phyloP scores from a whole-genome alignment of 257 asterid genomes.

The Solanum sejunctum region DNA sequence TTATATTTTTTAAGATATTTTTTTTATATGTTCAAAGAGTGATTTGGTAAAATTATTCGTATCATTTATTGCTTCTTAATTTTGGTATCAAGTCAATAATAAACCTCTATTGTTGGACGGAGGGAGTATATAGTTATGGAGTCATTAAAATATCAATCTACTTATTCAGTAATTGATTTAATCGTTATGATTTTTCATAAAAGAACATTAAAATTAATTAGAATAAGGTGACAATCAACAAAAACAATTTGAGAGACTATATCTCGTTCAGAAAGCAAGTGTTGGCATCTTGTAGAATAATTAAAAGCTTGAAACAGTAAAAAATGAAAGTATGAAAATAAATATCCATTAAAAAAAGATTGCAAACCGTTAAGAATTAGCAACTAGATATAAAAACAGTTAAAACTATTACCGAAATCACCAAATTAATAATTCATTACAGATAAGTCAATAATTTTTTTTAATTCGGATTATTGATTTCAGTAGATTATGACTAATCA shows the following conservation, averaged over 20 bases:
- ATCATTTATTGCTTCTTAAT: too few relatives aligned
- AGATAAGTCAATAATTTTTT: background rate
- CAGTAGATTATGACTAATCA: too few relatives aligned
- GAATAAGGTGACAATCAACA: background rate
- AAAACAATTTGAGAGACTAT: background rate
- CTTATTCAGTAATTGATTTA: too few relatives aligned
- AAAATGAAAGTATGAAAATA: background rate
- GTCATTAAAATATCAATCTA: too few relatives aligned
- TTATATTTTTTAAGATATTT: too few relatives aligned
- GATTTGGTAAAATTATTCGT: too few relatives aligned
- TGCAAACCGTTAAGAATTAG: accelerated
- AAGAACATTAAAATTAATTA: background rate
- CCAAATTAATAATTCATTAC: background rate
- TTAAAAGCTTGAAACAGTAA: background rate
- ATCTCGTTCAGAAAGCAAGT: background rate
- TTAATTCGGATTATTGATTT: background rate
- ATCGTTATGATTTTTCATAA: too few relatives aligned
- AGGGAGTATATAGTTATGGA: background rate
- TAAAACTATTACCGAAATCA: background rate
- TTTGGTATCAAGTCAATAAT: too few relatives aligned
- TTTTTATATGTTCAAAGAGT: too few relatives aligned
- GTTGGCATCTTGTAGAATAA: too few relatives aligned
- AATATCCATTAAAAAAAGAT: background rate
- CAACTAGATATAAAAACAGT: background rate
- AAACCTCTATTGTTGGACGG: too few relatives aligned